Conservation (phyloP, 306 rosid species). For the Acmispon strigosus region DNA sequence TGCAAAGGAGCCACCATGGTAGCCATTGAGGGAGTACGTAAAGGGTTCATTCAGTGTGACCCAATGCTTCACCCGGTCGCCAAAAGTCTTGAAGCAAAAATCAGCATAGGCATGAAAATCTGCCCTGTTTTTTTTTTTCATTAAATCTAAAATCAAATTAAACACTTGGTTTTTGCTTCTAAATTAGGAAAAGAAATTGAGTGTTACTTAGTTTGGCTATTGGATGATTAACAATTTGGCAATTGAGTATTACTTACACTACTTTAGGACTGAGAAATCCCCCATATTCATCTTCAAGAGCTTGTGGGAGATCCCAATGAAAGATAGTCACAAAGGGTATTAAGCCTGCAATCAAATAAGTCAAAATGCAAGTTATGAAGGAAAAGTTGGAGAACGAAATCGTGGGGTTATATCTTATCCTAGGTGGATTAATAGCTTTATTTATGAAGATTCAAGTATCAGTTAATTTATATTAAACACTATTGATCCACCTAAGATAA, state of each 20-base stretch:
- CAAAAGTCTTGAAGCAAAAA: slow-evolving; percentile 40
- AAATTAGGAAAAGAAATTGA: neutral
- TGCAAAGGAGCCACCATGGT: slow-evolving; percentile 34
- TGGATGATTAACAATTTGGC: neutral
- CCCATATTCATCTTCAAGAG: slow-evolving; percentile 42
- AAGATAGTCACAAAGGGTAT: slow-evolving; percentile 40
- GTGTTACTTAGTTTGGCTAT: too few species aligned
- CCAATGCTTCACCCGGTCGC: slow-evolving; percentile 56
- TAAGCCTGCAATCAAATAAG: neutral
- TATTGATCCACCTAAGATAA: too few species aligned
- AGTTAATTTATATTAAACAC: too few species aligned
- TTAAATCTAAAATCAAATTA: neutral
- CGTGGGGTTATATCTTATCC: too few species aligned
- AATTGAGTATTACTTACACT: neutral
- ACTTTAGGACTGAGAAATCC: slow-evolving; percentile 31
- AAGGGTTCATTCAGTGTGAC: slow-evolving; percentile 45
- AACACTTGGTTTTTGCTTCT: too few species aligned
- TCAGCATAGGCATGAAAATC: slow-evolving; percentile 33
- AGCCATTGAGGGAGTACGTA: slow-evolving; percentile 12
- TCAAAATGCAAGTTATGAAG: neutral
- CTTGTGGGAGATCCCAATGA: slow-evolving; percentile 53
- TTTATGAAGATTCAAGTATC: too few species aligned
- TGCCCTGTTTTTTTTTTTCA: slow-evolving; percentile 4
- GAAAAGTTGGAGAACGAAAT: neutral
- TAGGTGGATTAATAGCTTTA: too few species aligned